Base-by-base conservation (phyloP, 1,139 yeast genomes). In the Lodderomyces pseudojiufengensis region DNA sequence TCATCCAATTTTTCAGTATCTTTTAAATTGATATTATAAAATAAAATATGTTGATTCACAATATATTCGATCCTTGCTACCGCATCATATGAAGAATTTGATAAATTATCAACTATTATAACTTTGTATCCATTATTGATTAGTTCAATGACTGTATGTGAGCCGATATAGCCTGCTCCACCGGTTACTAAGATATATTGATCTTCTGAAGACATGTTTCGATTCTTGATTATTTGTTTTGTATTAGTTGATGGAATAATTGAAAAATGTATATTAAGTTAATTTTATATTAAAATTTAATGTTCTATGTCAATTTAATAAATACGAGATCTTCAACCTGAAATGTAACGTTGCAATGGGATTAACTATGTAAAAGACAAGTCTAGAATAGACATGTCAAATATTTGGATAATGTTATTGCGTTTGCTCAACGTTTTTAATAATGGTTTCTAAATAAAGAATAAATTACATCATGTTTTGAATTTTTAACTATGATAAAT, bases 81-180 rank as follows among this genome's bases (percentile, higher is more conserved):
- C 2, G 90, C 80, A 48, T 82, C 88, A 48, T 71, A 70, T 29
- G 82, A 73, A 5, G 94, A 80, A 53, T 82, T 84, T 51, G 71
- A 63, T 43, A 83, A 66, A 54, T 81, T 82, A 57, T 85, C 95
- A 25, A 80, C 76, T 33, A 85, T 73, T 14, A 85, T 79, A 22
- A 84, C 88, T 32, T 80, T 70, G 52, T 80, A 75, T 25, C 86
- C 86, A 37, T 77, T 70, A 45, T 76, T 70, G 39, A 83, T 56
- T 39, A 84, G 69, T 47, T 80, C 84, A 26, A 82, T 74, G 6
- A 79, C 83, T 2, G 92, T 81, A 54, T 84, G 95, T 12, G 92
- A 81, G 20, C 95, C 95, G 51, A 85, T 84, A 59, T 85, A 85
- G 23, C 95, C 95, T 24, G 94, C 87, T 38, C 95, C 95, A 32